Conservation (phyloP, 169 alveolate species). For the Eimeria brunetti region DNA sequence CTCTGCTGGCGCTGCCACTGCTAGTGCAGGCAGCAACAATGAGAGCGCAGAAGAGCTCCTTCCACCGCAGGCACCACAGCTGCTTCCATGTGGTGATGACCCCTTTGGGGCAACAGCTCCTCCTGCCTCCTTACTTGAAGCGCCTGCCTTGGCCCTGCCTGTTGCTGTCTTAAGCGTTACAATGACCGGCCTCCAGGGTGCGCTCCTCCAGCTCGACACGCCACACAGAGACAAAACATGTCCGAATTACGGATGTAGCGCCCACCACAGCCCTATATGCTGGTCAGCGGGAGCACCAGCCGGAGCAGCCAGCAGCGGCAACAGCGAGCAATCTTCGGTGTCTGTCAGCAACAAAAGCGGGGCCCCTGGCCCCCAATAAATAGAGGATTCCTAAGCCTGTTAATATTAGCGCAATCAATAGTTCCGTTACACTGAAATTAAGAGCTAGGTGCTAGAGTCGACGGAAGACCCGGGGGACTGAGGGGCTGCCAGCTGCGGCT, state of each 20-base stretch:
- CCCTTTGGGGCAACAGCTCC: not conserved
- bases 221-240: not conserved
- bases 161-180: not conserved
- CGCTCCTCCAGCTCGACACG: not conserved
- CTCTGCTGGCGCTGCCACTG: constrained; percentile 45
- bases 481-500: constrained; percentile 51
- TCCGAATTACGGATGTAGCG: not conserved
- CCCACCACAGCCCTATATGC: not conserved
- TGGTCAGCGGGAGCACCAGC: constrained; percentile 4
- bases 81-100: constrained; percentile 7
- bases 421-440: not conserved
- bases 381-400: not conserved
- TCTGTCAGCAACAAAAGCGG: constrained; percentile 4
- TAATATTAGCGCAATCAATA: not conserved
- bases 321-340: constrained; percentile 31
- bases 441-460: not conserved
- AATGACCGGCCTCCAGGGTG: not conserved
- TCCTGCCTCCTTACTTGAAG: not conserved
- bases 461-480: constrained; percentile 33
- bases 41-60: not conserved
- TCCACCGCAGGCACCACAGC: constrained; percentile 6
- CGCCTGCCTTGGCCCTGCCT: not conserved
- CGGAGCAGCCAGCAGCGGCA: not conserved
- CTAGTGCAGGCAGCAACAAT: constrained; percentile 26
- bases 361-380: constrained; percentile 24